These are phyloP conservation scores for Penicillium sp. DNA, from an alignment of 2,329 filamentous ascomycete species.

Conservation along the genomic window DNA sequence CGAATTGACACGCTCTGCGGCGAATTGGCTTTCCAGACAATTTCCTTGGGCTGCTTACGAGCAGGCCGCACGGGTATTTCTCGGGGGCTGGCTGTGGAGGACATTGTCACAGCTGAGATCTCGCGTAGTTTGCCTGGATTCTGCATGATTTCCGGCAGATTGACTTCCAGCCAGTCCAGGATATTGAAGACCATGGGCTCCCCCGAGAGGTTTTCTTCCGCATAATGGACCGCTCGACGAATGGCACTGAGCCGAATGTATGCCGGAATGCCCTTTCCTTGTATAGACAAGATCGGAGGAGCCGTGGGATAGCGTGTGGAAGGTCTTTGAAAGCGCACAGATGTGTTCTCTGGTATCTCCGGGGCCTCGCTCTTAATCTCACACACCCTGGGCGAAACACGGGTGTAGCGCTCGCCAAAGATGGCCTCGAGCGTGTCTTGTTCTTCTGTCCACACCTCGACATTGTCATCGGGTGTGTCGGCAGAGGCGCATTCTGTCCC, in stretches of 20 bases:
- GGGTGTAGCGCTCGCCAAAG: conserved; percentile 66
- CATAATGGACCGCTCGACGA: conserved; percentile 66
- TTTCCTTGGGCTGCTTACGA: conserved; percentile 49
- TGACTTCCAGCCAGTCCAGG: conserved; percentile 84
- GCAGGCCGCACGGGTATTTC: conserved; percentile 26
- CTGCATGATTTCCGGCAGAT: conserved; percentile 74
- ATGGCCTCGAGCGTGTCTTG: conserved; percentile 78
- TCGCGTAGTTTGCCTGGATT: conserved; percentile 77
- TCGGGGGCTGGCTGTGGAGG: conserved; percentile 13
- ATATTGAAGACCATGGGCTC: conserved; percentile 89
- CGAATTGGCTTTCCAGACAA: conserved; percentile 59
- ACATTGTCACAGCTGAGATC: conserved; percentile 70
- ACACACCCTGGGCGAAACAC: conserved; percentile 58
- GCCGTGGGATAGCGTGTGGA: conserved; percentile 63
- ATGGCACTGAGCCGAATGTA: conserved; percentile 90
- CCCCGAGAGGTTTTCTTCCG: conserved; percentile 64
- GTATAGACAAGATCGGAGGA: conserved; percentile 63
- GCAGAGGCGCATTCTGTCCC: conserved; percentile 25
- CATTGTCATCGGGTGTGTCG: conserved; percentile 30
- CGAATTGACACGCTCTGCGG: conserved; percentile 54
- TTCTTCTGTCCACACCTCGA: conserved; percentile 74
- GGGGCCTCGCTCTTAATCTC: conserved; percentile 59
- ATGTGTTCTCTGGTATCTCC: conserved; percentile 43
- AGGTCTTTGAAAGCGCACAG: conserved; percentile 64
- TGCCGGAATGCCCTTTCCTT: conserved; percentile 66